Evolutionary conservation across 108 stramenopile species (phyloP).

Genomic region (Cyclotella baltica): DNA sequence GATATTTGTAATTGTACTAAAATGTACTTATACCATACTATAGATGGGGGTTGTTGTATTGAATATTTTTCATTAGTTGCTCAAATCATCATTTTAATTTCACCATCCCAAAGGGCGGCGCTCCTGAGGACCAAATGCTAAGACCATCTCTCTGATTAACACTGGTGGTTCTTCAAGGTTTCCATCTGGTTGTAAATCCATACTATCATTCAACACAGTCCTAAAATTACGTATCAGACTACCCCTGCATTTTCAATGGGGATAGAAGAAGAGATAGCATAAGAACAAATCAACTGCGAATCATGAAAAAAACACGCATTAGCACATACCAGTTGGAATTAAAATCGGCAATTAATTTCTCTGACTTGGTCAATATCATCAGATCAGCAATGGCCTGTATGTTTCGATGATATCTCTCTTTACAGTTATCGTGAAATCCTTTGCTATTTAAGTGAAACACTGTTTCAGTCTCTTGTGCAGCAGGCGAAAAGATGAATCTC

Average conservation of each 20-base stretch:
- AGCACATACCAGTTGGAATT: constrained; percentile 39
- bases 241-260: background rate
- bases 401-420: constrained; percentile 36
- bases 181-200: background rate
- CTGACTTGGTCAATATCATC: constrained; percentile 32
- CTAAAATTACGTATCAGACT: constrained; percentile 6
- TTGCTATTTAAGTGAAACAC: constrained; percentile 23
- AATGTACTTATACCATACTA: no score
- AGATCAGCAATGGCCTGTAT: constrained; percentile 49
- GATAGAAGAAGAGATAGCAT: background rate
- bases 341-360: constrained; percentile 36
- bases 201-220: constrained; percentile 1
- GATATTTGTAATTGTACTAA: no score
- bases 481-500: constrained; percentile 37
- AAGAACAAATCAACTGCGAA: background rate
- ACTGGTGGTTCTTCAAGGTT: background rate
- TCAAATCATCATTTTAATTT: no score
- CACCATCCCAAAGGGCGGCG: constrained; percentile 2
- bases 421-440: constrained; percentile 21
- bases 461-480: background rate
- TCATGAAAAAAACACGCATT: background rate
- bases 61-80: no score
- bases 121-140: background rate
- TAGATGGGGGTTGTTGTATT: no score
- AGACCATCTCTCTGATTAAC: background rate